Evolutionary conservation across 2,329 filamentous ascomycete species (phyloP), one percentile per base, ranked within the genome.

Genomic region (Ophiocordyceps camponoti-leonardi): DNA sequence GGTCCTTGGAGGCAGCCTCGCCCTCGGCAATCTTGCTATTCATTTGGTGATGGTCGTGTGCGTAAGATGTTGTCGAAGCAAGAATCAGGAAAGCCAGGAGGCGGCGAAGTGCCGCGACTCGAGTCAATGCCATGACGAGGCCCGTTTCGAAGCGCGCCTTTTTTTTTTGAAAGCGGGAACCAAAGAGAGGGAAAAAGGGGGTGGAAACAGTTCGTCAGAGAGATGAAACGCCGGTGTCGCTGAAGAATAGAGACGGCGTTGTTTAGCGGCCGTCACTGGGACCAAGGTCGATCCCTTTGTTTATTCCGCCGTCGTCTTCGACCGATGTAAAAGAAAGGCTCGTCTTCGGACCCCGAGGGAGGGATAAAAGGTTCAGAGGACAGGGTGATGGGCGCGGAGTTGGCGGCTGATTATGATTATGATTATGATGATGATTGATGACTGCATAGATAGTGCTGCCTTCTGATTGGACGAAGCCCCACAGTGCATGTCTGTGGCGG

Each of bases 1-100:
- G 84, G 31, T 90, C 84, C 42, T 63, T 56, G n/a, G 83, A 85
- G 55, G 85, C 67, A 28, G 74, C 71, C 52, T 79, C 65, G 54
- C 83, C 85, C 52, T 84, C 79, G 16, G 77, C 74, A 50, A 92
- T 80, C 42, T 73, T 66, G 45, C 64, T 64, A 44, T 64, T 63
- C 51, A 62, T 59, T 19, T 48, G 56, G 51, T 67, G 64, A 57
- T 73, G 69, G 40, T 73, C 70, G 61, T 77, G 73, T 43, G 59
- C 62, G 26, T 28, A 28, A n/a, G 49, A 45, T 11, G 53, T 53
- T 37, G 53, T 49, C 44, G 47, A 48, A 23, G 49, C 49, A 12
- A 61, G 50, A 37, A 56, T 49, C 28, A 54, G 50, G 45, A 57
- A 44, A 42, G 50, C 48, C 16, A 58, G 44, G 30, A 55, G 35